phyloP scores from a whole-genome alignment of 495 filamentous ascomycete species.

The Geoglossum glabrum region DNA sequence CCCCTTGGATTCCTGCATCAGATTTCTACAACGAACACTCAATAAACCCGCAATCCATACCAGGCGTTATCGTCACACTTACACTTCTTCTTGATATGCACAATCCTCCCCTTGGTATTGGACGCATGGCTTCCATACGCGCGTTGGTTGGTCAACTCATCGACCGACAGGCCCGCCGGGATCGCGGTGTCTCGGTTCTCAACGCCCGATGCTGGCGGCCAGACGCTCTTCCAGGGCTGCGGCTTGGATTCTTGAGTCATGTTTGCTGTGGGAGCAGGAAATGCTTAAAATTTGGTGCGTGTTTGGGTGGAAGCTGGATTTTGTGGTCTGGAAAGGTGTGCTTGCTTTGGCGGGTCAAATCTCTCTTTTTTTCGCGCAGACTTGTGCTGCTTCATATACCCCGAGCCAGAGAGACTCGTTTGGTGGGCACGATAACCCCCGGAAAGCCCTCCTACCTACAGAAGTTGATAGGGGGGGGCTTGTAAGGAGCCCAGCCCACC shows the following conservation, averaged over 20 bases:
- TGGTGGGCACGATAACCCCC: no score
- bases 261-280: background rate
- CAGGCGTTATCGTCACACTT: background rate
- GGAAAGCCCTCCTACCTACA: no score
- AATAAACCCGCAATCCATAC: background rate
- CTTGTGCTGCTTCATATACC: no score
- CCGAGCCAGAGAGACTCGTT: no score
- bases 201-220: background rate
- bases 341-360: no score
- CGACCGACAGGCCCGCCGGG: background rate
- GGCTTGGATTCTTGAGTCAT: background rate
- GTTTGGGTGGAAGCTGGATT: no score
- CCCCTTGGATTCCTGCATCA: background rate
- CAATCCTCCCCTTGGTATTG: conserved; percentile 6
- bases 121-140: conserved; percentile 7
- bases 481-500: no score
- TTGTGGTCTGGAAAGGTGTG: no score
- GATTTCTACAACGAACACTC: background rate
- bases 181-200: background rate
- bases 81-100: background rate
- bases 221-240: background rate
- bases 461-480: no score
- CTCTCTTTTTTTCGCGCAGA: no score
- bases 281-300: background rate
- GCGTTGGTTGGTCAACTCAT: conserved; percentile 5